Evolutionary conservation across 148 eudicot genomes (phyloP), one percentile per base, ranked within the genome.

Genomic region (Silene conica): DNA sequence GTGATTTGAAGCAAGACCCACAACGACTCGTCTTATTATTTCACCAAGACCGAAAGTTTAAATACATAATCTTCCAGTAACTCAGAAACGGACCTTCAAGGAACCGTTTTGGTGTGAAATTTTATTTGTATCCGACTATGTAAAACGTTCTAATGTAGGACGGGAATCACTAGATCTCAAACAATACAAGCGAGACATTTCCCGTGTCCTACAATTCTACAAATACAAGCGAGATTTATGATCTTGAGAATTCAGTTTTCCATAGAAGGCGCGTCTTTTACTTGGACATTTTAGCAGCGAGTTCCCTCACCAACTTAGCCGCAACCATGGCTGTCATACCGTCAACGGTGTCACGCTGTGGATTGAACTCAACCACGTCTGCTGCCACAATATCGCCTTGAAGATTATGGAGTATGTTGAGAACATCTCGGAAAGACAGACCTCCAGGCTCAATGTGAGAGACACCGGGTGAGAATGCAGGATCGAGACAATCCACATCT

Each of bases 241-340:
- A 69, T 52, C 34, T 3, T 1, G 31, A 23, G 3, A 21, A 4
- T 13, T 25, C 13, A 3, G 0, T 22, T 21, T 46, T 68, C 8
- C 20, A 21, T 3, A 46, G 31, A 21, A 46, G 25, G 18, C 26
- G 23, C 5, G 23, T 25, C 46, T 85, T 85, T 85, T 85, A 94
- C 66, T 88, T 94, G 22, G 97, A 91, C 59, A 94, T 91, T 78
- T 82, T 91, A 7, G 97, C 98, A 46, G 98, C 62, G 23, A 94
- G 82, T 82, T 94, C 98, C 79, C 98, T 81, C 4, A 87, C 98
- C 73, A 94, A 74, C 80, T 94, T 94, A 23, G 97, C 98, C 63
- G 98, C 97, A 81, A 94, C 98, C 98, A 94, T 94, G 10, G 90
- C 97, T 19, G 98, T 94, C 98, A 94, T 94, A 19, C 96, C 97